Evolutionary conservation across 768 basidiomycete species (phyloP), one percentile per base, ranked within the genome.

Genomic region (Polyporus arcularius): DNA sequence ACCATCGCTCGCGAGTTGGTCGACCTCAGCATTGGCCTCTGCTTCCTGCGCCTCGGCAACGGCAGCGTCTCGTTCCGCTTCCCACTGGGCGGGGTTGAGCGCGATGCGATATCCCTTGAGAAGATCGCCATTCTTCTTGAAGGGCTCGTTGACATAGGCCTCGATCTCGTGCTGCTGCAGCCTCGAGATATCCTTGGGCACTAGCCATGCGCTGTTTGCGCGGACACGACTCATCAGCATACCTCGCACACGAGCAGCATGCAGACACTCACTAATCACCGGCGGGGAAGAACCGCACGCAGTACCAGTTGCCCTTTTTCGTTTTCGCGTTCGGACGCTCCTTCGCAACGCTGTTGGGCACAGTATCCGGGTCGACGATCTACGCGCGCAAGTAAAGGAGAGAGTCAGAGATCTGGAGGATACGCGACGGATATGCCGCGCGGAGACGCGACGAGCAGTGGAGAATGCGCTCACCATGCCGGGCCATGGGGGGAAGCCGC

Each of bases 401-500:
- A 42, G 30, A 39, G 56, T 55, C 39, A 69, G 51, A 15, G 8
- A 26, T 21, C 28, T n/a, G 58, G 46, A 46, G 35, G 31, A 57
- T 28, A 32, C 40, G 35, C 50, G 35, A 51, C n/a, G 64, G 60
- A 62, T 55, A 6, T 38, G 46, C 39, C 55, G 55, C 45, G 61
- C 48, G 18, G 54, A 65, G 61, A 67, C 55, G 62, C 58, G 62
- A 60, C 51, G 10, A 18, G 64, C 64, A 51, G 66, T 45, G 62
- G 52, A 39, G 38, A 65, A 70, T 69, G 63, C 60, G 84, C 92
- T 76, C 72, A 96, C 96, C 79, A 92, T 90, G 72, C 87, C 93
- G 56, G 95, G 97, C 97, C 97, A 99, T 4, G 90, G 82, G 2
- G 97, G 94, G 78, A 81, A 98, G 10, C 96, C 97, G 78, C 92